Percentiles rank a stretch among this genome's conserved stretches.
phyloP scores from a whole-genome alignment of 179 eudicot genomes.

The Beta macrorhiza region DNA sequence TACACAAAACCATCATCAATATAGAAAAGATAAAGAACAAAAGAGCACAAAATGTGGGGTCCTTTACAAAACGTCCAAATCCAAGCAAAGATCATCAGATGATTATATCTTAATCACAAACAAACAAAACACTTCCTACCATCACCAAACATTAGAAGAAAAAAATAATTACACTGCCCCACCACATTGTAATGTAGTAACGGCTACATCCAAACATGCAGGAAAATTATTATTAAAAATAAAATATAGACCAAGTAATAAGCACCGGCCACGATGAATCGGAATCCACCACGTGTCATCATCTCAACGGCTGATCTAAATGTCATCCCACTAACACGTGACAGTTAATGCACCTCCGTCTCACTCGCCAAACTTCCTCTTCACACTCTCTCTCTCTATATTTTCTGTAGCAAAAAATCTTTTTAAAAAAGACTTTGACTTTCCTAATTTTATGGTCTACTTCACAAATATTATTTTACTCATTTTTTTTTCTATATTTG shows the following conservation, averaged over 20 bases:
- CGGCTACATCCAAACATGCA: constrained; percentile 29
- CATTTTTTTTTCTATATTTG: no score
- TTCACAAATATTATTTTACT: no score
- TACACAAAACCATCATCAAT: neutral
- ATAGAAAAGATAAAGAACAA: neutral
- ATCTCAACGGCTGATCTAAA: neutral
- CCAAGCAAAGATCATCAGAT: constrained; percentile 15
- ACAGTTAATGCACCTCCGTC: constrained; percentile 39
- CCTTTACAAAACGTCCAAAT: constrained; percentile 15
- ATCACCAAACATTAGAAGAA: constrained; percentile 5
- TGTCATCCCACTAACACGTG: constrained; percentile 27
- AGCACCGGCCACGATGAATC: neutral
- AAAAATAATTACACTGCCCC: constrained; percentile 12
- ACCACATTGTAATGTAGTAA: neutral
- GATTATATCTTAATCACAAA: constrained; percentile 11
- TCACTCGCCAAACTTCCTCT: constrained; percentile 28
- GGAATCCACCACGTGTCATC: constrained; percentile 16
- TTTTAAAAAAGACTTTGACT: constrained; percentile 19
- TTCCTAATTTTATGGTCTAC: constrained; percentile 6
- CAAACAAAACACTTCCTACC: neutral
- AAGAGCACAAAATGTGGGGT: neutral
- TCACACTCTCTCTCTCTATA: neutral
- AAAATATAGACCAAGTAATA: neutral
- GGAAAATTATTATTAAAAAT: neutral
- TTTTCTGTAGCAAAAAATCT: neutral